phyloP scores from a whole-genome alignment of 2,329 filamentous ascomycete genomes.

The Cercospora zeae-maydis region DNA sequence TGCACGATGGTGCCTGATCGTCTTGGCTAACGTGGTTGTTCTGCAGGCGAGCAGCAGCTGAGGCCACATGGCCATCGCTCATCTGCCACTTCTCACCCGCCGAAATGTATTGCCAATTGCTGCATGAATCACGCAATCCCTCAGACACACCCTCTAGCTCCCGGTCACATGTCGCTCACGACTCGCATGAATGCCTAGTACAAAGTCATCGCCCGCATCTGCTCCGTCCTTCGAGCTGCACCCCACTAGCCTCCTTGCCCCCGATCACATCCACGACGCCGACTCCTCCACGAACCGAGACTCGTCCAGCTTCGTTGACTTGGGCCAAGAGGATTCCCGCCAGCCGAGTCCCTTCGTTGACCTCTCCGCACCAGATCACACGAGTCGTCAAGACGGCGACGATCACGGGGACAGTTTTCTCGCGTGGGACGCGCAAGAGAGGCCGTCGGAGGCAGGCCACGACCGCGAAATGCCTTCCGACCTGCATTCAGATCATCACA shows the following conservation, averaged over 20 bases:
- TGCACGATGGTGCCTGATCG: neutral
- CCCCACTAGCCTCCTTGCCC: constrained; percentile 20
- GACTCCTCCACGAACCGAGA: constrained; percentile 25
- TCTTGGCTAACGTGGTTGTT: neutral
- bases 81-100: neutral
- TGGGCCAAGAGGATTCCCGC: constrained; percentile 32
- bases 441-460: constrained; percentile 24
- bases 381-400: constrained; percentile 17
- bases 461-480: constrained; percentile 49
- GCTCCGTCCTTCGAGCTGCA: constrained; percentile 12
- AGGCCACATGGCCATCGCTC: constrained; percentile 3
- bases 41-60: neutral
- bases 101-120: neutral
- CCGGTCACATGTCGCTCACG: neutral
- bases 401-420: constrained; percentile 39
- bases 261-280: constrained; percentile 26
- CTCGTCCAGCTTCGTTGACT: constrained; percentile 32
- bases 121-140: neutral
- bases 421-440: constrained; percentile 44
- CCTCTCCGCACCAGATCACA: constrained; percentile 25
- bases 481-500: constrained; percentile 39
- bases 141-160: neutral
- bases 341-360: constrained; percentile 33
- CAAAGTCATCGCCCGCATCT: constrained; percentile 5
- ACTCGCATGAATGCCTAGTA: constrained; percentile 31